A percentile compares a stretch with the other conserved stretches of the same genome.
Evolutionary conservation across 345 rosid genomes (phyloP).

Genomic region (Odontarrhena argentea): DNA sequence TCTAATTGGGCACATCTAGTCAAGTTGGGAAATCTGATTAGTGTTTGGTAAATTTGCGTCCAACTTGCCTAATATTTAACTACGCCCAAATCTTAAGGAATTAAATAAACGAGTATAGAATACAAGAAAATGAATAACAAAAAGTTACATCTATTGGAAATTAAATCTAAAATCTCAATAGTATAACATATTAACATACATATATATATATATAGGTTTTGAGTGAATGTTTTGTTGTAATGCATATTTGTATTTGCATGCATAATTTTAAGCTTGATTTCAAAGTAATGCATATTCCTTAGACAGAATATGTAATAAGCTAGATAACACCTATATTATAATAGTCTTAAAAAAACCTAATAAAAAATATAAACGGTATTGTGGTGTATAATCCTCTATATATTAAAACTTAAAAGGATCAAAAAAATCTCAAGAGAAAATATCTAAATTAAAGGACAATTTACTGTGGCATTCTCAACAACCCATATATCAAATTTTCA

Average conservation of each 20-base stretch:
- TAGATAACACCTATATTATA: neutral
- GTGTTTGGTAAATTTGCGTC: constrained; percentile 28
- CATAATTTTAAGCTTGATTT: neutral
- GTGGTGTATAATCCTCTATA: too few species aligned
- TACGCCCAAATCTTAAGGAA: constrained; percentile 16
- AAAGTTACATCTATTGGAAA: neutral
- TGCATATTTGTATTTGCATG: neutral
- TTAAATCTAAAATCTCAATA: neutral
- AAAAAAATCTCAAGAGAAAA: constrained; percentile 21
- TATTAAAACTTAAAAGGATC: too few species aligned
- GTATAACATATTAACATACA: neutral
- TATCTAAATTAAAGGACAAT: constrained; percentile 24
- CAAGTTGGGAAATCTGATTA: constrained; percentile 33
- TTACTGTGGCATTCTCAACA: constrained; percentile 36
- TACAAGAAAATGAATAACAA: neutral
- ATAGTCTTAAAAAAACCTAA: too few species aligned
- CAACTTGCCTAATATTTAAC: constrained; percentile 23
- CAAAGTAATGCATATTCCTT: neutral
- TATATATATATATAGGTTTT: too few species aligned
- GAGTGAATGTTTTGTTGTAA: neutral
- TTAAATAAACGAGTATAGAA: neutral
- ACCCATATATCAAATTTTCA: constrained; percentile 31
- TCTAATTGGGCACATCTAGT: constrained; percentile 29
- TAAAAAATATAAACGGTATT: neutral
- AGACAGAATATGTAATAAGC: neutral